Conservation (phyloP, 1,139 yeast genomes). For the Hemisphaericaspora xylofermentans region DNA sequence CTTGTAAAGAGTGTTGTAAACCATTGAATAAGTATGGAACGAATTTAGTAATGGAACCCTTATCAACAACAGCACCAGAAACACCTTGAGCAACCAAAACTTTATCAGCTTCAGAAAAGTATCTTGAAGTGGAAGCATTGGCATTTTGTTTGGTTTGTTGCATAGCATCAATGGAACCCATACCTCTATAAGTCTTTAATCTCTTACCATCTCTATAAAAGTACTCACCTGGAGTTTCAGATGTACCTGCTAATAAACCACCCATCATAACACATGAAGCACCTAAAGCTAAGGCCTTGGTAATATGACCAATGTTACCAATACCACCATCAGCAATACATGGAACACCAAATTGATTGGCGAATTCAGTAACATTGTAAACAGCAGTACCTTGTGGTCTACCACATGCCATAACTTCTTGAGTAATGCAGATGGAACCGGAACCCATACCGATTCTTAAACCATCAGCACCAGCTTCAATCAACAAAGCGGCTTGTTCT, state of each 20-base stretch:
- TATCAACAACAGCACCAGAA: constrained; percentile 93
- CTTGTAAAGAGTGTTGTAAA: constrained; percentile 98
- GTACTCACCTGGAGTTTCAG: constrained; percentile 98
- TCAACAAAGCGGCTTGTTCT: constrained; percentile 96
- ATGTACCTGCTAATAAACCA: constrained; percentile 97
- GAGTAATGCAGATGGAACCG: constrained; percentile 97
- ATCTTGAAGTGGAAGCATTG: constrained; percentile 97
- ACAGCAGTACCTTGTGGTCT: constrained; percentile 99
- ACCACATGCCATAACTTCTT: constrained; percentile 99
- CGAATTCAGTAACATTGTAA: constrained; percentile 81
- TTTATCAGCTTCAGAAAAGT: constrained; percentile 92
- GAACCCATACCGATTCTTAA: constrained; percentile 99
- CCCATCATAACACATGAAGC: constrained; percentile 99
- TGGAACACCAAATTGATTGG: constrained; percentile 88
- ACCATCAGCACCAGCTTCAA: constrained; percentile 97
- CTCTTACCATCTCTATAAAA: constrained; percentile 98
- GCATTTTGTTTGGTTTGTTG: constrained; percentile 86
- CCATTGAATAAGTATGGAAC: constrained; percentile 93
- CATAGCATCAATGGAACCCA: constrained; percentile 99
- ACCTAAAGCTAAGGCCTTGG: constrained; percentile 95
- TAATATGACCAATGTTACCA: constrained; percentile 97
- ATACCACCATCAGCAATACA: constrained; percentile 99
- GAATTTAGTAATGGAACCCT: constrained; percentile 92
- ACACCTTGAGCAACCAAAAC: constrained; percentile 99
- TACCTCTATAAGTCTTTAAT: constrained; percentile 96